phyloP scores from a whole-genome alignment of 2,329 filamentous ascomycete species.

The Arthrobotrys entomopaga region DNA sequence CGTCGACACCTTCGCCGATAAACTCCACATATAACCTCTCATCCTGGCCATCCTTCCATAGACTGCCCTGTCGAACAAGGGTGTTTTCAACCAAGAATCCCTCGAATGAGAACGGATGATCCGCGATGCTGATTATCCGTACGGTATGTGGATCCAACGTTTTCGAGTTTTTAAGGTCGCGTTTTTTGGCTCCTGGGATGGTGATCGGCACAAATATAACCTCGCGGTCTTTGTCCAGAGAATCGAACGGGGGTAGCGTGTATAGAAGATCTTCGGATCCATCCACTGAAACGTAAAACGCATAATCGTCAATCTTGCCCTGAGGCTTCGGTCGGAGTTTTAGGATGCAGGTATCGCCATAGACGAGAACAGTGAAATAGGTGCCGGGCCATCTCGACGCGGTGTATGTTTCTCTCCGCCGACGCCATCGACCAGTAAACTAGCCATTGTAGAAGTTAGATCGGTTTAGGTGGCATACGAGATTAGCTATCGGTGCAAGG shows the following conservation, averaged over 20 bases:
- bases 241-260: constrained; percentile 55
- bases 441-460: constrained; percentile 16
- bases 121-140: constrained; percentile 56
- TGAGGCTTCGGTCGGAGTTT: constrained; percentile 57
- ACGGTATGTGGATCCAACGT: constrained; percentile 56
- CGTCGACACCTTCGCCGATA: constrained; percentile 56
- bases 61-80: constrained; percentile 55
- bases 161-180: constrained; percentile 5
- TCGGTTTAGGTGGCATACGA: no score
- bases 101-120: constrained; percentile 58
- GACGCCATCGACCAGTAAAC: constrained; percentile 59
- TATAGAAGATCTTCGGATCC: constrained; percentile 57
- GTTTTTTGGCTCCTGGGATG: constrained; percentile 30
- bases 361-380: constrained; percentile 57
- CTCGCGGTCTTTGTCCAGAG: constrained; percentile 35
- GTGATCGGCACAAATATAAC: constrained; percentile 54
- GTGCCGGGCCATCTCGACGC: constrained; percentile 58
- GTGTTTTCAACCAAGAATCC: constrained; percentile 56
- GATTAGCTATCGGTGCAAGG: not conserved
- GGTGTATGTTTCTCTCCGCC: constrained; percentile 57
- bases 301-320: constrained; percentile 56
- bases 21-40: constrained; percentile 56
- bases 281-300: constrained; percentile 58
- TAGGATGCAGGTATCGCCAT: constrained; percentile 56
- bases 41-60: constrained; percentile 57